Evolutionary conservation across 1,284 basidiomycete genomes (phyloP), one percentile per base, ranked within the genome.

Genomic region (Ceratobasidium sp.): DNA sequence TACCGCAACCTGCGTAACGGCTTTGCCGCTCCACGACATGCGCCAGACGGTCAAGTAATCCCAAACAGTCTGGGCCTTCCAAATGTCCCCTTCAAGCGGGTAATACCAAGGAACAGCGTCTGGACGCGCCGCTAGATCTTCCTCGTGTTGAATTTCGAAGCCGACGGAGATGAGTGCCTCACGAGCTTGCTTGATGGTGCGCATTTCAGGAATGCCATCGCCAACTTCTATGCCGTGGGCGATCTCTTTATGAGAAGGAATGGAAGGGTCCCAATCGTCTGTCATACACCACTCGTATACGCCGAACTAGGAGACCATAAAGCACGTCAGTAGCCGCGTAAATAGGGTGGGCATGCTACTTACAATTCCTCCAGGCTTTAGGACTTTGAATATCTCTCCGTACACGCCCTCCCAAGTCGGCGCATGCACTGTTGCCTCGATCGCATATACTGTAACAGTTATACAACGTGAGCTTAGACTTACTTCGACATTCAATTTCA

Each of bases 251-350:
- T 99, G 97, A 77, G 89, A 84, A 19, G 96, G 92, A 82, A 88
- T 93, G 16, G 90, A 89, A 1, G 93, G 87, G 82, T 99, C 94
- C 93, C 95, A 99, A 11, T 83, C 83, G 82, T 98, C 96, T 59
- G 97, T 98, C 96, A 99, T 98, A 84, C 91, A 93, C 97, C 97
- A 99, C 82, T 98, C 97, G 84, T 98, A 98, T 54, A 98, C 92
- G 81, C 96, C 96, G 82, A 98, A 98, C 92, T 95, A 76, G 49
- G 56, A 66, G 27, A 2, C 4, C 97, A n/a, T n/a, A n/a, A 4
- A 59, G 11, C 5, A 46, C 19, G 2, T 66, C 77, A 54, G 43
- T 19, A 22, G 22, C 7, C 6, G 27, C 19, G n/a, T 6, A 8
- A 13, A 24, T 8, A 41, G 48, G 34, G 39, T 27, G 58, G n/a